Conservation (phyloP, 2,329 filamentous ascomycete species). For the Colletotrichum noveboracense region DNA sequence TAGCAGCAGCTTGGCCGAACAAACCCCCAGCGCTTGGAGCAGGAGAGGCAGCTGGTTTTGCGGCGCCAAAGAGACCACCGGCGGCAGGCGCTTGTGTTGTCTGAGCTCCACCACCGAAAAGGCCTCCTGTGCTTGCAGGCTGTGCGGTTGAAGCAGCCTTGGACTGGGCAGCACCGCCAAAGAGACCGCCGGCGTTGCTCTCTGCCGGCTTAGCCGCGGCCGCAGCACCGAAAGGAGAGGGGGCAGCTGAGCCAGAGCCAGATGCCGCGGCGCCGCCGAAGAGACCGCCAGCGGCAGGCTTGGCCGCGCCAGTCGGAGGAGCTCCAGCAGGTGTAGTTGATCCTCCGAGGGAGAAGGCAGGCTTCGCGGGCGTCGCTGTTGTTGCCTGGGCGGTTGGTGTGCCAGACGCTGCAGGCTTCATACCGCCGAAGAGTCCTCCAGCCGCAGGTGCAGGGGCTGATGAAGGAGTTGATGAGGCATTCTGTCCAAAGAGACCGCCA, state of each 20-base stretch:
- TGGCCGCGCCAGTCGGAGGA: slow-evolving; percentile 46
- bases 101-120: slow-evolving; percentile 12
- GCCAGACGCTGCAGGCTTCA: slow-evolving; percentile 9
- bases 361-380: slow-evolving; percentile 51
- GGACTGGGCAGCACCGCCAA: slow-evolving; percentile 32
- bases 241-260: slow-evolving; percentile 11
- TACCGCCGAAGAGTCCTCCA: slow-evolving; percentile 13
- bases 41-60: slow-evolving; percentile 3
- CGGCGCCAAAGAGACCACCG: slow-evolving; percentile 27
- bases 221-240: slow-evolving; percentile 15
- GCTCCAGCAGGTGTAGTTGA: slow-evolving; percentile 63
- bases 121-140: slow-evolving; percentile 23
- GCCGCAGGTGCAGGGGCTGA: slow-evolving; percentile 25
- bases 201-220: slow-evolving; percentile 5
- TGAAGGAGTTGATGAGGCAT: slow-evolving; percentile 24
- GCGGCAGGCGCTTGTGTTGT: slow-evolving; percentile 16
- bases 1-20: slow-evolving; percentile 18
- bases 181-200: slow-evolving; percentile 29
- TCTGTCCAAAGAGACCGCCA: slow-evolving; percentile 31
- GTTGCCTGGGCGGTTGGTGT: slow-evolving; percentile 19
- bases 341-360: slow-evolving; percentile 48
- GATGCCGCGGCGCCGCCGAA: slow-evolving; percentile 30
- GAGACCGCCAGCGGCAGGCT: slow-evolving; percentile 32
- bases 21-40: slow-evolving; percentile 12
- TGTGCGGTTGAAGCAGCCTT: slow-evolving; percentile 27